Evolutionary conservation across 768 basidiomycete genomes (phyloP).

Genomic region (Russula brevipes): DNA sequence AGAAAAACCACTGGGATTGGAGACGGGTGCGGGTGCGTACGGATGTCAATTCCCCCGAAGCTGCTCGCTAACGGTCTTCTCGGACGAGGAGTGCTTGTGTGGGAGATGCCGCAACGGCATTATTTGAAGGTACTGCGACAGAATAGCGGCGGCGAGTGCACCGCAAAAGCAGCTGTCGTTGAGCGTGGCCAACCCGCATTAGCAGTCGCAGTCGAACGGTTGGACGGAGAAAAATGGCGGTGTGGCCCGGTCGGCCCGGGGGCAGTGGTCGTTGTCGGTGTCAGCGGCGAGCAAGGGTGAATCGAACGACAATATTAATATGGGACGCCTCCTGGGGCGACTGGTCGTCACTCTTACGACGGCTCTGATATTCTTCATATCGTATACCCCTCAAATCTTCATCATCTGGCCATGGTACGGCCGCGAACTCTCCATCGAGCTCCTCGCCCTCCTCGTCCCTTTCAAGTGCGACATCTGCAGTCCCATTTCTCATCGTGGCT

Average conservation of each 20-base stretch:
- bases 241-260: not conserved
- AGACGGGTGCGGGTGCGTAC: conserved; percentile 1
- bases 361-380: conserved; percentile 77
- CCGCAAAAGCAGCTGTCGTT: conserved; percentile 11
- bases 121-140: not conserved
- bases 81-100: not conserved
- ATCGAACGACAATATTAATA: conserved; percentile 19
- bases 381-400: conserved; percentile 84
- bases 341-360: conserved; percentile 66
- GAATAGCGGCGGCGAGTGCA: conserved; percentile 12
- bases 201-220: not conserved
- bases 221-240: no score
- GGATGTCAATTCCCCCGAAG: conserved; percentile 20
- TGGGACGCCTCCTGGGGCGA: conserved; percentile 49
- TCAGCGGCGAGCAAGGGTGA: not conserved
- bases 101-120: not conserved
- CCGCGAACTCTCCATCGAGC: conserved; percentile 61
- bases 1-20: not conserved
- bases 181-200: conserved; percentile 14
- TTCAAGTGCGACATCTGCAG: conserved; percentile 68
- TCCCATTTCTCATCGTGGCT: not conserved
- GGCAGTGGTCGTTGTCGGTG: not conserved
- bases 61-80: conserved; percentile 15
- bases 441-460: conserved; percentile 70
- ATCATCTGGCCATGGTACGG: conserved; percentile 95